Evolutionary conservation across 345 rosid species (phyloP), one percentile per base, ranked within the genome.

Genomic region (Gossypium mustelinum): DNA sequence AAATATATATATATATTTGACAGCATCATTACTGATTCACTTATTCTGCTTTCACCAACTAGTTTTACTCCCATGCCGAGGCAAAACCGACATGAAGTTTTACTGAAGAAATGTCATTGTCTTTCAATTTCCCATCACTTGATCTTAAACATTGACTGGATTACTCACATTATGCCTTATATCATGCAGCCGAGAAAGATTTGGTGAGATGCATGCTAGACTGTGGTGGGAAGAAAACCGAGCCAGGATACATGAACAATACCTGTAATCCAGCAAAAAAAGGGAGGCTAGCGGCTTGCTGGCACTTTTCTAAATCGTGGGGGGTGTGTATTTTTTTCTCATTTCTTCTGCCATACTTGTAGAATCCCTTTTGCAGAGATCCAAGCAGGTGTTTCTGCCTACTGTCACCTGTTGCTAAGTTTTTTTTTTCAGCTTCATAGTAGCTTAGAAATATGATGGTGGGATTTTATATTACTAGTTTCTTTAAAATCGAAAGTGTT

Each of bases 201-300:
- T 95, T 0, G 97, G 97, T 58, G 99, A 95, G 87, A 84, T 90
- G 93, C 99, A 95, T 56, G 99, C 99, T 39, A 86, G 94, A 73
- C 34, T 95, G 6, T 92, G 99, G 99, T 95, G 99, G 99, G 99
- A 95, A 84, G 97, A 95, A 83, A 95, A 95, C 78, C 84, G 97
- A 56, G 94, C 92, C 65, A 86, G 99, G 88, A 91, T 94, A 80
- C 97, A 92, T 41, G 89, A 92, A 79, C 97, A 87, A 24, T 95
- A 91, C 92, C 85, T 95, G 85, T 91, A 76, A 94, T 76, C 43
- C 11, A 60, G 76, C 70, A 17, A 48, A 50, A 25, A 34, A 52
- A 75, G n/a, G 65, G 11, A 17, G 73, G 48, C 44, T 52, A 52
- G 45, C 27, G 14, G 9, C 17, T 9, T 66, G 41, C 24, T 41